Conservation (phyloP, 176 grass and related monocot genomes). For the Oryza nivara region DNA sequence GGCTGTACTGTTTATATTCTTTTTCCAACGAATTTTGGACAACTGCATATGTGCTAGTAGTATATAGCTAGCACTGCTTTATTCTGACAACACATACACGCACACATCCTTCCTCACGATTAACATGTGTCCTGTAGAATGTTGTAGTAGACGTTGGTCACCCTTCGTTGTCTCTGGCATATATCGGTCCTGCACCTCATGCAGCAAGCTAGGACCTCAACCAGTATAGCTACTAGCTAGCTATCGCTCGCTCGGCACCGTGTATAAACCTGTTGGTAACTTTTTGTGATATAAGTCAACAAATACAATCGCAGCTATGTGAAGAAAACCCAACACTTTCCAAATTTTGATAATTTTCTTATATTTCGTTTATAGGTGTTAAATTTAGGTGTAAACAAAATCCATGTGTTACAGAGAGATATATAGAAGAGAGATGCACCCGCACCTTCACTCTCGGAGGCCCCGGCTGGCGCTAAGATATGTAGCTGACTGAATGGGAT, state of each 20-base stretch:
- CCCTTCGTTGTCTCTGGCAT: conserved; percentile 15
- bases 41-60: background rate
- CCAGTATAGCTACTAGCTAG: background rate
- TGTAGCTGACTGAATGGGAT: background rate
- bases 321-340: no score
- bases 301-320: no score
- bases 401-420: background rate
- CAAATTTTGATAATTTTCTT: no score
- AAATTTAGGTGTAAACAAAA: no score
- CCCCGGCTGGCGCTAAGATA: background rate
- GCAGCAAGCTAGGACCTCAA: no score
- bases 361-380: no score
- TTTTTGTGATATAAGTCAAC: no score
- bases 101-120: background rate
- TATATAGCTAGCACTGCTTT: no score
- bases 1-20: background rate
- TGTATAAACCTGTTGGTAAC: background rate
- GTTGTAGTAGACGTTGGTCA: background rate
- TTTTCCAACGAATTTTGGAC: background rate
- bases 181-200: background rate
- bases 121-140: background rate
- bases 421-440: background rate
- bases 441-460: background rate
- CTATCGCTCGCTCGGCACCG: background rate
- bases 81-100: background rate